phyloP scores from a whole-genome alignment of 1,284 basidiomycete species.

The Mycena citricolor region DNA sequence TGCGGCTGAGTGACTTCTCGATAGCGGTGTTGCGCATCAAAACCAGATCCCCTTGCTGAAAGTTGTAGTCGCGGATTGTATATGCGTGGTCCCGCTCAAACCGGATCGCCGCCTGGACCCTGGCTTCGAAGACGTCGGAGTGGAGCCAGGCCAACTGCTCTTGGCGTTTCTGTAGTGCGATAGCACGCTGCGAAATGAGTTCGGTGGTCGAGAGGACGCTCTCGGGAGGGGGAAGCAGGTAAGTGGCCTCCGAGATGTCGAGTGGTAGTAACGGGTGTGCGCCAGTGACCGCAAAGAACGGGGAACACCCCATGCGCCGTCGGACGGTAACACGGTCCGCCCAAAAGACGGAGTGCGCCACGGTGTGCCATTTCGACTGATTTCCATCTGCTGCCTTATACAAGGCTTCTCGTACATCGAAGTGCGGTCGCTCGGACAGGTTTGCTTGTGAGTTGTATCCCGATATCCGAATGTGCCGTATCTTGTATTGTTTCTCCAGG shows the following conservation, averaged over 20 bases:
- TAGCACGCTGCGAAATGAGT: too few species aligned
- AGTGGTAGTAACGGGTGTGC: too few species aligned
- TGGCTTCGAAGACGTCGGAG: too few species aligned
- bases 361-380: neutral
- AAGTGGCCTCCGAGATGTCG: slow-evolving; percentile 2
- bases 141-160: too few species aligned
- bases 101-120: too few species aligned
- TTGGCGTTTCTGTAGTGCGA: too few species aligned
- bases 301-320: neutral
- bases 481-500: slow-evolving; percentile 32
- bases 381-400: too few species aligned
- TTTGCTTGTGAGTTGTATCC: slow-evolving; percentile 45
- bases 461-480: slow-evolving; percentile 41
- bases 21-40: too few species aligned
- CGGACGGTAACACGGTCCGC: neutral
- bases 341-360: neutral
- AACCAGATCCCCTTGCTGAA: too few species aligned
- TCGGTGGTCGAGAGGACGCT: slow-evolving; percentile 27
- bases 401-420: slow-evolving; percentile 34
- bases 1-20: too few species aligned
- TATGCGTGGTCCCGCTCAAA: too few species aligned
- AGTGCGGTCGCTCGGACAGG: slow-evolving; percentile 37
- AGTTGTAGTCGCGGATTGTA: too few species aligned
- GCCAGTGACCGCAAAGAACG: neutral
- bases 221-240: slow-evolving; percentile 9